A percentile compares a stretch with the other conserved stretches of the same genome.
Evolutionary conservation across 2,329 filamentous ascomycete genomes (phyloP).

Genomic region (Calonectria fujianensis): DNA sequence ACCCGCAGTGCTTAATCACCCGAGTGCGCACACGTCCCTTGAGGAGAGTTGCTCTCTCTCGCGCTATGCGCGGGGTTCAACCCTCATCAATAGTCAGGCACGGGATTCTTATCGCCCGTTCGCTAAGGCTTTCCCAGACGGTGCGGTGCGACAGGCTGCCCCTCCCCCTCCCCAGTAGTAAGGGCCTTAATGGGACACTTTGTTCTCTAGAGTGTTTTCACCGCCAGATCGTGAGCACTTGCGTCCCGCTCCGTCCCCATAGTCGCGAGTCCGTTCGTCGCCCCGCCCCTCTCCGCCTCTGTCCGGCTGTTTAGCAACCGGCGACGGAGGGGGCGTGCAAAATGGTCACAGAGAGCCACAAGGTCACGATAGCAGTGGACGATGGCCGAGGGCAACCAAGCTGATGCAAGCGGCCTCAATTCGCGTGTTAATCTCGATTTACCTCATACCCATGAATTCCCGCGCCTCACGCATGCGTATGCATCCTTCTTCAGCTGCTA

Average conservation of each 20-base stretch:
- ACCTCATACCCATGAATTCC: conserved; percentile 11
- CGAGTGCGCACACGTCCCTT: not conserved
- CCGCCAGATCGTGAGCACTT: conserved; percentile 36
- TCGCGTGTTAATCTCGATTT: not conserved
- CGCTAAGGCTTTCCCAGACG: conserved; percentile 21
- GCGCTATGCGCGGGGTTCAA: conserved; percentile 33
- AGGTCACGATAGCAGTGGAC: not conserved
- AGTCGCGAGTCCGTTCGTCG: conserved; percentile 29
- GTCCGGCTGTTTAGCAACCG: conserved; percentile 18
- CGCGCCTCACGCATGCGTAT: conserved; percentile 27
- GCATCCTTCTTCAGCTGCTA: conserved; percentile 19
- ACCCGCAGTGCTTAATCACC: conserved; percentile 29
- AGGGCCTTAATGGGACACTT: not conserved
- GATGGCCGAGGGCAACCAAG: not conserved
- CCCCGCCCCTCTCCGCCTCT: conserved; percentile 27
- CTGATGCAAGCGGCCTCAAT: not conserved
- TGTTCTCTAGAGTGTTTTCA: conserved; percentile 28
- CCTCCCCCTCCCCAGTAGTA: conserved; percentile 15
- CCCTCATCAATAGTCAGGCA: conserved; percentile 18
- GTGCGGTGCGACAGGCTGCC: conserved; percentile 11
- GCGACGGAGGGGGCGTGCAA: conserved; percentile 5
- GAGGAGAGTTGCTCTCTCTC: not conserved
- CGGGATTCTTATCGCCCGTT: conserved; percentile 8
- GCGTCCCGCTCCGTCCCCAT: conserved; percentile 38
- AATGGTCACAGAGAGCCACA: not conserved